Evolutionary conservation across 345 rosid species (phyloP), one percentile per base, ranked within the genome.

Genomic region (Noccaea caerulescens): DNA sequence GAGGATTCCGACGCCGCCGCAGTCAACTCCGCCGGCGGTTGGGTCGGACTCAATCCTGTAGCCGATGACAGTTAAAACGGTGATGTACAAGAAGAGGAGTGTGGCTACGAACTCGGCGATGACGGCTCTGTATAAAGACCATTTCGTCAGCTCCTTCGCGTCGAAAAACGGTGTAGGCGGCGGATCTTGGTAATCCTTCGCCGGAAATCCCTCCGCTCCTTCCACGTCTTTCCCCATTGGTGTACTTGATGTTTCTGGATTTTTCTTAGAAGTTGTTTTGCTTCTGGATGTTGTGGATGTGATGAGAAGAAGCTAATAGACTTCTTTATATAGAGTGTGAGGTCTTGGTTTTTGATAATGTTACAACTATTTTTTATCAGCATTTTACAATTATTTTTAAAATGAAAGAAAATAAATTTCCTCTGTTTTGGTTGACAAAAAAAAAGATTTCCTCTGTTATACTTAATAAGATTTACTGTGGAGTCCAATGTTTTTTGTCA

Each of bases 1-100:
- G 0, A 92, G 90, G 50, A 80, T 65, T 12, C 96, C 96, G 16
- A 92, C 93, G 0, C 96, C 91, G 4, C 76, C 77, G 23, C 98
- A 89, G 2, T 86, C 85, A 7, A 23, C 51, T 20, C 49, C 68
- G 6, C 76, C 75, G 7, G 66, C 39, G 43, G 4, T 68, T 1
- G 4, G 6, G 32, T 63, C 76, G 4, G 75, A 63, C 4, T 34
- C 23, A 53, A 52, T 56, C 45, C 63, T 69, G 75, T 76, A 63
- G 3, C 79, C 79, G 44, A 76, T 69, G 44, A 76, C 79, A 8
- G 79, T 69, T 37, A 56, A 69, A 55, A 76, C 55, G 1, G 76
- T 70, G 59, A 76, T 13, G 11, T 70, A 76, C 3, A 70, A 59
- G 67, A 76, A 76, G 67, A 76, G 80, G 11, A 76, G 71, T 49